These are phyloP conservation scores for Mitragyna speciosa DNA, from an alignment of 257 asterid species.

Conservation along the genomic window DNA sequence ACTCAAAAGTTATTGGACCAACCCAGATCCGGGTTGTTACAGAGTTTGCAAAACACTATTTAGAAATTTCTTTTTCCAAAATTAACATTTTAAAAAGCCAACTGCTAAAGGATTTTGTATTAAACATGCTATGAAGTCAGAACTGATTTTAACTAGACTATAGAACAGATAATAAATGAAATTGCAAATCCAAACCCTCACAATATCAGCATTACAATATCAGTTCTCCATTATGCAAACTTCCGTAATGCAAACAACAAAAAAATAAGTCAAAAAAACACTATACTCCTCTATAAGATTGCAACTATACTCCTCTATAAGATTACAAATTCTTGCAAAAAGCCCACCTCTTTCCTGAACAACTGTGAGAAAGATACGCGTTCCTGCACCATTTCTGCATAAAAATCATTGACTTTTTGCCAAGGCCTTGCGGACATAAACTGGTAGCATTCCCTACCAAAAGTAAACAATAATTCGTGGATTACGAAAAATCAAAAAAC, in stretches of 20 bases:
- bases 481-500: not conserved
- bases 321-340: not conserved
- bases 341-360: slow-evolving; percentile 63
- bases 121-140: no score
- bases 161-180: not conserved
- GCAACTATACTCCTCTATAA: no score
- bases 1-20: no score
- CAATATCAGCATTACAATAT: not conserved
- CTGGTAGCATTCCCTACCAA: slow-evolving; percentile 81
- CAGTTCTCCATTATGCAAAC: not conserved
- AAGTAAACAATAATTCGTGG: not conserved
- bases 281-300: not conserved
- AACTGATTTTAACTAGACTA: not conserved
- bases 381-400: slow-evolving; percentile 66
- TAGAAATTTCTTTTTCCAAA: no score
- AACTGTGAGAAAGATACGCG: slow-evolving; percentile 46
- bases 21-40: no score
- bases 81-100: no score
- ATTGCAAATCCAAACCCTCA: not conserved
- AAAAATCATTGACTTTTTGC: slow-evolving; percentile 65
- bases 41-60: no score
- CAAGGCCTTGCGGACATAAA: slow-evolving; percentile 80
- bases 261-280: not conserved
- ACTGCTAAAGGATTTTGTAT: no score
- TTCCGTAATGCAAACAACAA: slow-evolving; percentile 2